phyloP scores from a whole-genome alignment of 208 protist species.

The Angomonas ambiguus region DNA sequence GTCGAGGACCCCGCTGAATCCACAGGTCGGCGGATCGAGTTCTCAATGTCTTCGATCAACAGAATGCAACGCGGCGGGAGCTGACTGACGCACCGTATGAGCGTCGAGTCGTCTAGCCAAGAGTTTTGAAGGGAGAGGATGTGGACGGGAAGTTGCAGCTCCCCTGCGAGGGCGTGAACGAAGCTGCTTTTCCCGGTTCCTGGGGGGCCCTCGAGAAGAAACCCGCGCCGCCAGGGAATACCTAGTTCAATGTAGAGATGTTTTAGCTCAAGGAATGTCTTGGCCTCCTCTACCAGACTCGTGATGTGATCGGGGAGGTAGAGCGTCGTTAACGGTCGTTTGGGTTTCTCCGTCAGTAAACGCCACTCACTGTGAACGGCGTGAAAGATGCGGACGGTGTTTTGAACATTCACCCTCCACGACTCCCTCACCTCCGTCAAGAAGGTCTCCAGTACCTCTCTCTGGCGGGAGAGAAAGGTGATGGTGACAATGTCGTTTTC shows the following conservation, averaged over 20 bases:
- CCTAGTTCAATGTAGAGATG: constrained; percentile 87
- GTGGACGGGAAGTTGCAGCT: constrained; percentile 86
- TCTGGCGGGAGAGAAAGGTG: constrained; percentile 60
- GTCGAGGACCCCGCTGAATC: constrained; percentile 6
- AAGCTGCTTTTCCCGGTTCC: constrained; percentile 94
- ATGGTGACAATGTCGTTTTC: constrained; percentile 75
- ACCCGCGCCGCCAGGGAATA: constrained; percentile 93
- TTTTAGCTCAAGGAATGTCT: constrained; percentile 70
- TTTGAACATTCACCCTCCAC: constrained; percentile 42
- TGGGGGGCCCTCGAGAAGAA: constrained; percentile 92
- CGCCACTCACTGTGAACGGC: constrained; percentile 60
- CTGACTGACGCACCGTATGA: constrained; percentile 76
- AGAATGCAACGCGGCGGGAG: constrained; percentile 82
- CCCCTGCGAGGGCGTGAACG: constrained; percentile 87
- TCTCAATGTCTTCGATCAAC: constrained; percentile 95
- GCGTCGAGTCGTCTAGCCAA: constrained; percentile 79
- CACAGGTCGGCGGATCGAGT: constrained; percentile 60
- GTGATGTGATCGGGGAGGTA: constrained; percentile 50
- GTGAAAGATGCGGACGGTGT: constrained; percentile 65
- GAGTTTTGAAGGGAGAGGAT: constrained; percentile 84
- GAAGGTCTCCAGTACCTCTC: constrained; percentile 52
- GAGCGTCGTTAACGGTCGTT: constrained; percentile 67
- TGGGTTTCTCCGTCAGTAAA: constrained; percentile 53
- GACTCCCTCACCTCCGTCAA: constrained; percentile 47
- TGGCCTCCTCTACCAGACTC: constrained; percentile 68